Evolutionary conservation across 805 yeast genomes (phyloP).

Genomic region (Lipomyces yamadae): DNA sequence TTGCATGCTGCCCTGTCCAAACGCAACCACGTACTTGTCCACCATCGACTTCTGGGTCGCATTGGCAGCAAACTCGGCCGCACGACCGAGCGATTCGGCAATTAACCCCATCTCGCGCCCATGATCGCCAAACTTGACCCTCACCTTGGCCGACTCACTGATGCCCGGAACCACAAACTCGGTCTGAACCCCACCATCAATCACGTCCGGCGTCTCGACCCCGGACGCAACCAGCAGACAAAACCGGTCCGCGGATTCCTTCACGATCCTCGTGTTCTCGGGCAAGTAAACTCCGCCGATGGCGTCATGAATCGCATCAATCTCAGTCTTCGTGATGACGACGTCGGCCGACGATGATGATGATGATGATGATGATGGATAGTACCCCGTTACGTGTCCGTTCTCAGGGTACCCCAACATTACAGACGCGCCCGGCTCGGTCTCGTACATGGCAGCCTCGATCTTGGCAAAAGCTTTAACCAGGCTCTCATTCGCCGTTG

Average conservation of each 20-base stretch:
- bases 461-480: conserved; percentile 43
- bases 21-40: conserved; percentile 67
- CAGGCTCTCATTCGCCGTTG: conserved; percentile 46
- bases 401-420: conserved; percentile 78
- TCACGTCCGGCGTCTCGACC: conserved; percentile 10
- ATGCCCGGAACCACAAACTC: conserved; percentile 48
- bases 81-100: conserved; percentile 59
- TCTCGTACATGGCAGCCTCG: conserved; percentile 55
- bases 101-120: conserved; percentile 64
- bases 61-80: conserved; percentile 70
- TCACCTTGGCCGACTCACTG: conserved; percentile 51
- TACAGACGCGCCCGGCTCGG: conserved; percentile 53
- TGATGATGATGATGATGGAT: conserved; percentile 53
- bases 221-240: conserved; percentile 73
- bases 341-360: conserved; percentile 45
- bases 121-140: conserved; percentile 80
- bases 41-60: conserved; percentile 72
- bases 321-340: conserved; percentile 60
- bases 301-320: conserved; percentile 67
- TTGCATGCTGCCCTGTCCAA: conserved; percentile 79
- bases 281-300: conserved; percentile 70
- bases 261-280: conserved; percentile 78
- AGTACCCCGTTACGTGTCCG: conserved; percentile 78
- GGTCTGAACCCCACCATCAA: conserved; percentile 29
- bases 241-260: conserved; percentile 53